A percentile compares a stretch with the other conserved stretches of the same genome.
These are phyloP conservation scores for Coemansia sp. DNA, from an alignment of 192 early-diverging fungal genomes.

Conservation along the genomic window DNA sequence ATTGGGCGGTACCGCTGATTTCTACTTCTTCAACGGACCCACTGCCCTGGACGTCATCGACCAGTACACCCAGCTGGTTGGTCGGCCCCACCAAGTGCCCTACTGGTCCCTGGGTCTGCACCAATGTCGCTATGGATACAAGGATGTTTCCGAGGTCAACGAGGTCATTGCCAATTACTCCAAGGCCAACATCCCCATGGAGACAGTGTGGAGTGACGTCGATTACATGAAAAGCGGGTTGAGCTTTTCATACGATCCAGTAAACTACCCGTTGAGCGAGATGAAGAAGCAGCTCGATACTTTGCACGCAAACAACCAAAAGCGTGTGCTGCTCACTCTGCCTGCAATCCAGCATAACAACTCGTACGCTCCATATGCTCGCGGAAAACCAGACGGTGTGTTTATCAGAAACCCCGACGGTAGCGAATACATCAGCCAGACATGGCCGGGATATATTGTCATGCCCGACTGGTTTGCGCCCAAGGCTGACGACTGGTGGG, in stretches of 20 bases:
- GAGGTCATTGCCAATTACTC: conserved; percentile 54
- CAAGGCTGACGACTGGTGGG: conserved; percentile 52
- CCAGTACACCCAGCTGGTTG: conserved; percentile 63
- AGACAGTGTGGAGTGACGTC: conserved; percentile 63
- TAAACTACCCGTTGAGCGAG: conserved; percentile 53
- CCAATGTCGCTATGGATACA: conserved; percentile 64
- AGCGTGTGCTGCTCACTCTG: conserved; percentile 59
- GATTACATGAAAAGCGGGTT: conserved; percentile 66
- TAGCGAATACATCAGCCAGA: conserved; percentile 53
- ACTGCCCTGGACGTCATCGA: conserved; percentile 33
- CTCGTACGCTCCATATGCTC: conserved; percentile 53
- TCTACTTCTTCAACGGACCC: conserved; percentile 61
- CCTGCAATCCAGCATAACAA: conserved; percentile 56
- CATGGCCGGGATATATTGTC: conserved; percentile 62
- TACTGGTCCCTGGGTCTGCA: conserved; percentile 65
- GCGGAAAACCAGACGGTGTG: conserved; percentile 49
- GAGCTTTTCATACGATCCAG: conserved; percentile 58
- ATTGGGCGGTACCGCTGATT: conserved; percentile 62
- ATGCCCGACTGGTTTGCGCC: conserved; percentile 62
- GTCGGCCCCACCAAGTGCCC: conserved; percentile 57
- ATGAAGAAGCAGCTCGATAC: conserved; percentile 47
- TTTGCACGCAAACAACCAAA: conserved; percentile 50
- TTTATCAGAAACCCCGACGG: conserved; percentile 60
- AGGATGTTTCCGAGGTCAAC: conserved; percentile 53
- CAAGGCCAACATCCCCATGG: conserved; percentile 58